Base-by-base conservation (phyloP, 1,284 basidiomycete genomes). In the Sphaerobolus stellatus region DNA sequence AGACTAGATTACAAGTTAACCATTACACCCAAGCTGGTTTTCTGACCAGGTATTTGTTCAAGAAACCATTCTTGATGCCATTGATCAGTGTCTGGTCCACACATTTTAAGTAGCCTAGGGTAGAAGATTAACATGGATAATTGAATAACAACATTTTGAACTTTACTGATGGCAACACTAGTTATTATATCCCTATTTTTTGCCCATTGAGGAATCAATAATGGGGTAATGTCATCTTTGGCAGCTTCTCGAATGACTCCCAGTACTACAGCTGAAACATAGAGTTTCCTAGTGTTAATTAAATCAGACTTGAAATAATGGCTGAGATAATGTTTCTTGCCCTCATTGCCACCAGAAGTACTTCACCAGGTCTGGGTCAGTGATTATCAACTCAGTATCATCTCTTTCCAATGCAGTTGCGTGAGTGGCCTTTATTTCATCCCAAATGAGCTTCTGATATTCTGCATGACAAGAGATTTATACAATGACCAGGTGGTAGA, bases 291-390 rank as follows among this genome's bases (percentile, higher is more conserved):
- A 61, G 58, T 54, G n/a, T n/a, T n/a, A n/a, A 13, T n/a, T 11
- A 49, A 31, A 24, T 11, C 38, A 13, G 22, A 18, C 14, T 16
- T 8, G 18, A 44, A 7, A 24, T 8, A 18, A 27, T 14, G n/a
- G n/a, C 22, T 11, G n/a, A n/a, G n/a, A n/a, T n/a, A n/a, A 8
- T 11, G 36, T 18, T 6, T 29, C 50, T 41, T 24, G 54, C 77
- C 36, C 76, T 76, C 2, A 75, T 71, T 16, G 87, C 75, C 0
- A 81, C 78, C 58, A 87, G 80, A 24, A 87, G 74, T 80, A 86
- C 0, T 77, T 70, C 2, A 83, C 60, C 28, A 69, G 64, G 43
- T 67, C 69, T 2, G 82, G 66, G 56, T 82, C 75, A 13, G 82
- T 78, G 66, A 75, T 78, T 16, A 60, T 58, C 29, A 67, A 59